Percentiles rank a stretch among this genome's conserved stretches.
These are phyloP conservation scores for Nemania sp. DNA, from an alignment of 2,329 filamentous ascomycete species.

Conservation along the genomic window DNA sequence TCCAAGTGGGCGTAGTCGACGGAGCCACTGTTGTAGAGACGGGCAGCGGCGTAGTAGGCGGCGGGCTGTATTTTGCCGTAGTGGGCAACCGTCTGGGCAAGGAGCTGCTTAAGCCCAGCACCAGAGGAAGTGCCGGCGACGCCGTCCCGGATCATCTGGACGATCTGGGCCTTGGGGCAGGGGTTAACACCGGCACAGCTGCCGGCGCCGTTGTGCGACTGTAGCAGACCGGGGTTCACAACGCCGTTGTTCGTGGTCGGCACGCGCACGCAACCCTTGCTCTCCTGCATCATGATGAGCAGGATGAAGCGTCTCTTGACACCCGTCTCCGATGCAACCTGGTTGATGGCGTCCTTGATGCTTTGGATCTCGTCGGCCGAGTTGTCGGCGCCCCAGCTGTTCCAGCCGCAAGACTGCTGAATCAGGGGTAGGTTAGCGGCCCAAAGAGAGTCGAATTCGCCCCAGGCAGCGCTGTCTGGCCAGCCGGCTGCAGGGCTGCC, in stretches of 20 bases:
- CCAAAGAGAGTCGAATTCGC: conserved; percentile 37
- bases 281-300: conserved; percentile 60
- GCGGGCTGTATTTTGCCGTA: conserved; percentile 47
- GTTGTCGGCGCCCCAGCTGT: conserved; percentile 38
- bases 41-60: conserved; percentile 60
- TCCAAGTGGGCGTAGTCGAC: conserved; percentile 54
- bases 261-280: conserved; percentile 58
- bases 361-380: conserved; percentile 29
- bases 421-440: conserved; percentile 33
- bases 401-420: conserved; percentile 38
- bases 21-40: conserved; percentile 63
- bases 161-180: conserved; percentile 45
- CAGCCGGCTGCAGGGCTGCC: conserved; percentile 30
- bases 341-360: conserved; percentile 48
- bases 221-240: conserved; percentile 58
- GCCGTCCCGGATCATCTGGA: conserved; percentile 56
- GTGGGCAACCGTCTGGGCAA: conserved; percentile 46
- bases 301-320: conserved; percentile 58
- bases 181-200: conserved; percentile 54
- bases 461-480: conserved; percentile 30
- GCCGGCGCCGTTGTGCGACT: conserved; percentile 53
- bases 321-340: conserved; percentile 45
- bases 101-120: conserved; percentile 57
- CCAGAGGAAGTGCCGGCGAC: conserved; percentile 55
- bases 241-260: conserved; percentile 56